These are phyloP conservation scores for Botrytis elliptica DNA, from an alignment of 2,329 filamentous ascomycete species.

Conservation along the genomic window DNA sequence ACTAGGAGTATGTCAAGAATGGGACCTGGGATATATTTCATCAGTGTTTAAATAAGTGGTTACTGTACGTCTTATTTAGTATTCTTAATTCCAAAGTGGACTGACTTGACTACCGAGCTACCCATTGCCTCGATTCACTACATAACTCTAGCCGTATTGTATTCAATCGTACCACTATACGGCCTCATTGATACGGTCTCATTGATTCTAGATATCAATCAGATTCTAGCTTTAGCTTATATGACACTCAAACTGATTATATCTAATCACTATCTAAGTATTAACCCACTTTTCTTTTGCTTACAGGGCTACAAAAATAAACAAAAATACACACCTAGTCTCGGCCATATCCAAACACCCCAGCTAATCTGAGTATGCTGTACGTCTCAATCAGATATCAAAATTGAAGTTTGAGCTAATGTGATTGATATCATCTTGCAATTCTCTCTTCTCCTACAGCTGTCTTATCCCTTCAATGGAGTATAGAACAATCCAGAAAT, in stretches of 20 bases:
- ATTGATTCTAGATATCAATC: not conserved
- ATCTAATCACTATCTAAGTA: not conserved
- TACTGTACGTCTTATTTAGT: not conserved
- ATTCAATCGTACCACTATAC: not conserved
- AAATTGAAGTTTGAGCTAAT: no score
- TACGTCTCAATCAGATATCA: no score
- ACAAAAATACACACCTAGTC: not conserved
- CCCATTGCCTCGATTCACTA: not conserved
- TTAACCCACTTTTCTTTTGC: not conserved
- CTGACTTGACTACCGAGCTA: not conserved
- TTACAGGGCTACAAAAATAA: no score
- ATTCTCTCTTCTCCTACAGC: no score
- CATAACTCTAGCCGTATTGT: no score
- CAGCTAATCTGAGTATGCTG: no score
- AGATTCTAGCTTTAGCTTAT: not conserved
- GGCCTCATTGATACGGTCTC: no score
- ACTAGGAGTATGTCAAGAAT: not conserved
- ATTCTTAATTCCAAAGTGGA: not conserved
- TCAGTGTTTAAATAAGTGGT: not conserved
- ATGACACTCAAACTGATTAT: not conserved
- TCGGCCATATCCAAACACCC: no score
- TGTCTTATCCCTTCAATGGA: no score
- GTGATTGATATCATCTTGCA: no score
- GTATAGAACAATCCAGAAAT: no score
- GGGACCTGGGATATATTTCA: no score